phyloP scores from a whole-genome alignment of 768 basidiomycete genomes.

The Boletus pseudopeckii region DNA sequence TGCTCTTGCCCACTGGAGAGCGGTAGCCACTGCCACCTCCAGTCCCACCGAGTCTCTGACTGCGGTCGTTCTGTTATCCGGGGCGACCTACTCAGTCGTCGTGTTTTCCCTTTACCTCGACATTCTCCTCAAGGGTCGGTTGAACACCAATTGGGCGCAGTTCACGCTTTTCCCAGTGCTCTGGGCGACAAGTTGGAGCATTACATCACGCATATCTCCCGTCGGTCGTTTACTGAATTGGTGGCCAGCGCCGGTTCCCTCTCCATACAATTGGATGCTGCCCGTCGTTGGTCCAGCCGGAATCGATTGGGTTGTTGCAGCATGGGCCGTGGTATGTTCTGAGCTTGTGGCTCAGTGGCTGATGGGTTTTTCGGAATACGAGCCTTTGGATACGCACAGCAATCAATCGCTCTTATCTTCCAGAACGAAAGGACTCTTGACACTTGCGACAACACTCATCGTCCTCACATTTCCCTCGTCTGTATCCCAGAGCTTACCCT shows the following conservation, averaged over 20 bases:
- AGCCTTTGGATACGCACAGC: slow-evolving; percentile 3
- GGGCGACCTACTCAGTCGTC: slow-evolving; percentile 42
- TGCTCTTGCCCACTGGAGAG: slow-evolving; percentile 39
- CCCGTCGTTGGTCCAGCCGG: slow-evolving; percentile 54
- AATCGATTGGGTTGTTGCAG: slow-evolving; percentile 72
- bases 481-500: slow-evolving; percentile 39
- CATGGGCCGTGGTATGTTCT: slow-evolving; percentile 67
- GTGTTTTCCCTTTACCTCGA: slow-evolving; percentile 40
- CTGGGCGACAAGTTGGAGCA: slow-evolving; percentile 65
- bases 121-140: slow-evolving; percentile 31
- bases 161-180: slow-evolving; percentile 62
- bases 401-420: slow-evolving; percentile 14
- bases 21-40: slow-evolving; percentile 55
- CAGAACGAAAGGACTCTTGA: slow-evolving; percentile 27
- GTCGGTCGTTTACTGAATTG: slow-evolving; percentile 71
- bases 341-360: slow-evolving; percentile 54
- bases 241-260: slow-evolving; percentile 49
- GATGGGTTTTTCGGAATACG: slow-evolving; percentile 39
- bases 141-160: slow-evolving; percentile 39
- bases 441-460: slow-evolving; percentile 41
- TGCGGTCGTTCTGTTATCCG: slow-evolving; percentile 41
- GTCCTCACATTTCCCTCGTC: slow-evolving; percentile 57
- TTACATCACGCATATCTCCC: slow-evolving; percentile 53
- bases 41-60: slow-evolving; percentile 46
- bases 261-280: slow-evolving; percentile 63